Evolutionary conservation across 1,284 basidiomycete genomes (phyloP).

Genomic region (Ganoderma resinaceum): DNA sequence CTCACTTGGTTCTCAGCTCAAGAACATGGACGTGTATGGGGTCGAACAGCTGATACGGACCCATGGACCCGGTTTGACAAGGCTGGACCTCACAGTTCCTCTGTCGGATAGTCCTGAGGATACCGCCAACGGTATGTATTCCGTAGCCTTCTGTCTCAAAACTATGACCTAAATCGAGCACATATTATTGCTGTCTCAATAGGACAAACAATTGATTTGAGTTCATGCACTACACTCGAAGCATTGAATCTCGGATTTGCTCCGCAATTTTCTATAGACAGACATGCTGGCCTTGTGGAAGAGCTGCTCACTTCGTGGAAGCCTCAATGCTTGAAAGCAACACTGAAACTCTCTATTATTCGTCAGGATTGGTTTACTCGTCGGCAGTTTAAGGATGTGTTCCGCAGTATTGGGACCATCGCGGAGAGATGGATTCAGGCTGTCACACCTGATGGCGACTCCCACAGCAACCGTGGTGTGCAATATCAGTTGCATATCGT

Average conservation of each 20-base stretch:
- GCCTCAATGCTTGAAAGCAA: neutral
- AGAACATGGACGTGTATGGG: neutral
- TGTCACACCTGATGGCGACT: neutral
- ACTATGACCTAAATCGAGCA: too few species aligned
- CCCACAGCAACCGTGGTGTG: neutral
- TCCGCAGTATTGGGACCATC: neutral
- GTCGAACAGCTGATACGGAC: neutral
- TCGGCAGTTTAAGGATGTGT: neutral
- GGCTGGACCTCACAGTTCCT: neutral
- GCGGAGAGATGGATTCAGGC: neutral
- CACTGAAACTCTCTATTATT: rapidly evolving
- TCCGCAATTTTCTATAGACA: neutral
- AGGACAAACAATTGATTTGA: neutral
- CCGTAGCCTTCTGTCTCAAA: neutral
- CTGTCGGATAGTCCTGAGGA: neutral
- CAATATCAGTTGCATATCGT: neutral
- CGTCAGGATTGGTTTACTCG: neutral
- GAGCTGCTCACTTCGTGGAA: neutral
- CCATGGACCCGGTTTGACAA: neutral
- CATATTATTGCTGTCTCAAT: neutral
- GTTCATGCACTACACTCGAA: neutral
- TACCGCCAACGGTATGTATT: neutral
- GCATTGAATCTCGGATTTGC: neutral
- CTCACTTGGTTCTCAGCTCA: neutral
- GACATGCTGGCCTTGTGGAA: neutral